These are phyloP conservation scores for Solanum sejunctum DNA, from an alignment of 257 asterid species.

Conservation along the genomic window DNA sequence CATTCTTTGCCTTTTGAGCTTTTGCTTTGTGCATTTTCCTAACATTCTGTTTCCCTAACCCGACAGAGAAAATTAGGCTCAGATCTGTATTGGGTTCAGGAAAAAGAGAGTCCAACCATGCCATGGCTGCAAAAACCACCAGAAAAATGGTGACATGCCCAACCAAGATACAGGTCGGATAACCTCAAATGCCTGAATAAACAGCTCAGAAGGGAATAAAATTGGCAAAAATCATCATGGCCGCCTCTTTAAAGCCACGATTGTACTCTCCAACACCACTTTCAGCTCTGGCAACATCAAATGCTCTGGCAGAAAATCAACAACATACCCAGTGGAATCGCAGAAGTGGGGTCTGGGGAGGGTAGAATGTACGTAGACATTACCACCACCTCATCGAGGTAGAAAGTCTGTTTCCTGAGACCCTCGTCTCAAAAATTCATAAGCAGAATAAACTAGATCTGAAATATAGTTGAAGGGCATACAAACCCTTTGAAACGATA, in stretches of 20 bases:
- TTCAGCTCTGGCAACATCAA: not conserved
- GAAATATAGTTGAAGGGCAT: too few species aligned
- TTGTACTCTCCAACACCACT: not conserved
- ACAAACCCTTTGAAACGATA: too few species aligned
- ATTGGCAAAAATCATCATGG: not conserved
- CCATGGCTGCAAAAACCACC: too few species aligned
- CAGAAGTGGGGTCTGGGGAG: too few species aligned
- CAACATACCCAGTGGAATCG: too few species aligned
- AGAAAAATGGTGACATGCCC: slow-evolving; percentile 1
- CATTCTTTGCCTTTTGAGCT: not conserved
- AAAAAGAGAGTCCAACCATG: not conserved
- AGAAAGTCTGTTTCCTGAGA: too few species aligned
- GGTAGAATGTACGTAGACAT: too few species aligned
- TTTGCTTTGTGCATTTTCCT: not conserved
- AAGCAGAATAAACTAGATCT: too few species aligned
- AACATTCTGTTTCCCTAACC: too few species aligned
- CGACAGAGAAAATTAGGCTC: not conserved
- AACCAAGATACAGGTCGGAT: slow-evolving; percentile 32
- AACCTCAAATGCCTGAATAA: not conserved
- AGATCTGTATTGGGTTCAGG: not conserved
- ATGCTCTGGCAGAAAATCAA: not conserved
- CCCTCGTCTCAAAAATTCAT: too few species aligned
- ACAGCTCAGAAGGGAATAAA: not conserved
- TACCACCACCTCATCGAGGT: too few species aligned
- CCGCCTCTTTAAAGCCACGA: not conserved